Evolutionary conservation across 306 rosid genomes (phyloP).

Genomic region (Arachis hypogaea): DNA sequence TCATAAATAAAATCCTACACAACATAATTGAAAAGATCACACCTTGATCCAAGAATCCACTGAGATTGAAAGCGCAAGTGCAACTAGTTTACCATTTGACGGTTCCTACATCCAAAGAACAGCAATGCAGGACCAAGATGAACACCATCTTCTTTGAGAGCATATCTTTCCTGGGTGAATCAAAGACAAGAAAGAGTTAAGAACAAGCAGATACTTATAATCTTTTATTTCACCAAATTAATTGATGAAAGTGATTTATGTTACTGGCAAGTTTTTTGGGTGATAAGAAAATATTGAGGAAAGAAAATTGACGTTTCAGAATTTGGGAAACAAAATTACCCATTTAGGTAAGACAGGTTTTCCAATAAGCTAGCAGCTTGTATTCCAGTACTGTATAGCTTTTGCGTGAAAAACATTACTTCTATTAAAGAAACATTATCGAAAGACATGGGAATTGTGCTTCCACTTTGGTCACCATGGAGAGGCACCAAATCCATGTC

Average conservation of each 20-base stretch:
- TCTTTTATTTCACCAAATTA: neutral
- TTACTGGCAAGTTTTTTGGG: too few species aligned
- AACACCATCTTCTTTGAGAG: constrained; percentile 72
- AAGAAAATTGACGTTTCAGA: neutral
- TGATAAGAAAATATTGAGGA: too few species aligned
- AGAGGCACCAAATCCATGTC: constrained; percentile 14
- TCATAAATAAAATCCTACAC: constrained; percentile 88
- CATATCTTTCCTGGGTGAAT: constrained; percentile 74
- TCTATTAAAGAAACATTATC: neutral
- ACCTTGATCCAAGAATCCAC: constrained; percentile 18
- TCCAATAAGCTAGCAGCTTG: constrained; percentile 3
- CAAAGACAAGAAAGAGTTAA: constrained; percentile 36
- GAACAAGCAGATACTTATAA: constrained; percentile 28
- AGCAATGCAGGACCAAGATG: constrained; percentile 84
- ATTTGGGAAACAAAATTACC: neutral
- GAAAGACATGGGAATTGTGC: neutral
- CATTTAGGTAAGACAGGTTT: neutral
- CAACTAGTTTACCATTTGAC: constrained; percentile 68
- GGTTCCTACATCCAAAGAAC: constrained; percentile 95
- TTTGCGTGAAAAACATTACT: neutral
- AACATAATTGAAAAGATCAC: constrained; percentile 38
- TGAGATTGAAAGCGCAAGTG: constrained; percentile 11
- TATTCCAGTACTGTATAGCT: neutral
- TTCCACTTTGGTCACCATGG: constrained; percentile 15
- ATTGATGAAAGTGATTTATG: constrained; percentile 15